Evolutionary conservation across 805 yeast species (phyloP).

Genomic region (Myxozyma neotropica): DNA sequence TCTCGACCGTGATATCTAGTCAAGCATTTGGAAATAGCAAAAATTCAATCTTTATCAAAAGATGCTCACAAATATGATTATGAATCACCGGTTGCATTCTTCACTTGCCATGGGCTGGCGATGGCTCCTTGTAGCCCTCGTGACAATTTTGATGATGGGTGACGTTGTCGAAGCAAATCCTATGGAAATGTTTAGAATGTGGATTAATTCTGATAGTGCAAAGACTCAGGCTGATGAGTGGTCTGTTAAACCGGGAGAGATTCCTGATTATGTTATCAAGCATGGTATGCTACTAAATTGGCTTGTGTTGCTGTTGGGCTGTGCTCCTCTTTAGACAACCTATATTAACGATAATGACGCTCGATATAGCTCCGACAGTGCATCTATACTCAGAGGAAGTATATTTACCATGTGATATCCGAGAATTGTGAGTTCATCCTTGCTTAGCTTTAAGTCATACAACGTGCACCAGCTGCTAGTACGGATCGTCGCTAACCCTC

Average conservation of each 20-base stretch:
- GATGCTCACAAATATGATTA: not conserved
- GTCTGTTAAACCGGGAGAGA: slow-evolving; percentile 33
- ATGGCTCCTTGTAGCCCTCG: not conserved
- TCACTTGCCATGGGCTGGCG: not conserved
- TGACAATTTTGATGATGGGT: not conserved
- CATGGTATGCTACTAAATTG: slow-evolving; percentile 19
- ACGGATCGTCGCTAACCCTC: slow-evolving; percentile 46
- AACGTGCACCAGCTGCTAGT: too few species aligned
- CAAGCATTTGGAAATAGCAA: not conserved
- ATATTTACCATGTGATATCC: slow-evolving; percentile 81
- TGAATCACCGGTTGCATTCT: not conserved
- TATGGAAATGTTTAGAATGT: slow-evolving; percentile 5
- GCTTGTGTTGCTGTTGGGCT: not conserved
- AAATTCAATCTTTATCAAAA: not conserved
- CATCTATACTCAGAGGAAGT: slow-evolving; percentile 86
- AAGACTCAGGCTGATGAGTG: slow-evolving; percentile 25
- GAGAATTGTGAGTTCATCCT: slow-evolving; percentile 54
- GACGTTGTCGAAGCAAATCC: slow-evolving; percentile 1
- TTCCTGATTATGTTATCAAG: slow-evolving; percentile 36
- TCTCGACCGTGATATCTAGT: not conserved
- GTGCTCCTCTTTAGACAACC: too few species aligned
- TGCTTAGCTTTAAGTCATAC: not conserved
- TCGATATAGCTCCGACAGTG: slow-evolving; percentile 66
- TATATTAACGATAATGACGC: not conserved
- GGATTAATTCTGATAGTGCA: not conserved